Evolutionary conservation across 345 rosid genomes (phyloP), one percentile per base, ranked within the genome.

Genomic region (Raphanus raphanistrum): DNA sequence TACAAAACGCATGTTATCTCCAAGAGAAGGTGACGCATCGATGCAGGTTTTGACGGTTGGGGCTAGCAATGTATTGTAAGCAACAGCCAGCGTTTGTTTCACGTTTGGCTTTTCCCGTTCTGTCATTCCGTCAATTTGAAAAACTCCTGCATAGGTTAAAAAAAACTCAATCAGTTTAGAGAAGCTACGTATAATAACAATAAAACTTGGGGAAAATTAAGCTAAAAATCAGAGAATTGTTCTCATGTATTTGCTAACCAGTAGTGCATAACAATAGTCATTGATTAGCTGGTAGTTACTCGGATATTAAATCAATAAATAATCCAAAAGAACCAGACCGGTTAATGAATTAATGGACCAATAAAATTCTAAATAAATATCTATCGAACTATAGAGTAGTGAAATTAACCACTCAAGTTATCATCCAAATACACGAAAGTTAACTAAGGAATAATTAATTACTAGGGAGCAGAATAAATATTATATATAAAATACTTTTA

Each of bases 41-140:
- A 79, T 74, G 62, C 87, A 83, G 2, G 84, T 80, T 76, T 78
- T 92, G 16, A 92, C 90, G 43, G 71, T 85, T 6, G 97, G 94
- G 5, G 89, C 93, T 31, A 94, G 57, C 62, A 82, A 25, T 26
- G 84, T 75, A 65, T 87, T 83, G 65, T 88, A 94, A 31, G 97
- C 86, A 4, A 82, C 71, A 16, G 77, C 38, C 0, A 94, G 83
- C 15, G 88, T 75, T 66, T 84, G 90, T 82, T 84, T 92, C 72
- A 87, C 67, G 76, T 86, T 90, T 13, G 97, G 91, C 72, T 70
- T 89, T 8, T 90, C 95, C 72, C 87, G 88, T 81, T 90, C 94
- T n/a, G 75, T 84, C 15, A 1, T 71, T 0, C 85, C 88, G 74
- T 89, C 94, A 27, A 61, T 36, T 26, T 89, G 90, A 72, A 81